Conservation (phyloP, 176 grass and related monocot species). For the Bromus sterilis region DNA sequence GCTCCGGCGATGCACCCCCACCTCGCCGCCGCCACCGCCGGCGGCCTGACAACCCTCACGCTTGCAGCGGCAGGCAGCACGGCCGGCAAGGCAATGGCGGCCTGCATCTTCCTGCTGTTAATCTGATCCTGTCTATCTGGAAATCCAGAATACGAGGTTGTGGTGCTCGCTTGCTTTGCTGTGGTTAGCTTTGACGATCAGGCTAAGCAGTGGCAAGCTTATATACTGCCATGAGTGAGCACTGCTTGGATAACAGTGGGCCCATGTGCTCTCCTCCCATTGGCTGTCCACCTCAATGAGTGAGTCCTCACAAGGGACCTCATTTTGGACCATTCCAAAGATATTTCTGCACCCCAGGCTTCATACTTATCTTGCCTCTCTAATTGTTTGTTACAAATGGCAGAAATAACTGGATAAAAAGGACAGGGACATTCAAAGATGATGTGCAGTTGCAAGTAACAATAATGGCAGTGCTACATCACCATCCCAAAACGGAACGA, state of each 20-base stretch:
- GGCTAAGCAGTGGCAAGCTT: background rate
- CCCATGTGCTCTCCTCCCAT: conserved; percentile 1
- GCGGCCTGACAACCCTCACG: too few species aligned
- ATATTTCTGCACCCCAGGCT: conserved; percentile 22
- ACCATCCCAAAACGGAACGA: background rate
- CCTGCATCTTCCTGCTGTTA: background rate
- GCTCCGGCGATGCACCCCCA: background rate
- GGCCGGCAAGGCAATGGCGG: background rate
- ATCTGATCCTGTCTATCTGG: background rate
- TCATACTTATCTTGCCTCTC: background rate
- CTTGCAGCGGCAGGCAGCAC: background rate
- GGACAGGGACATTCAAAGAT: too few species aligned
- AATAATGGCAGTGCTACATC: background rate
- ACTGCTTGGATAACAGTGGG: background rate
- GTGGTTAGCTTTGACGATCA: background rate
- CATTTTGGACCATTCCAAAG: conserved; percentile 9
- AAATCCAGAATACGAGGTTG: background rate
- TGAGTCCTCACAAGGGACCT: background rate
- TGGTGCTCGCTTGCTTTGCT: background rate
- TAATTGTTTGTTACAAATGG: background rate
- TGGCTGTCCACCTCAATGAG: background rate
- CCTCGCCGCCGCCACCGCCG: background rate
- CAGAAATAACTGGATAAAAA: too few species aligned
- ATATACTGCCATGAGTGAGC: background rate
- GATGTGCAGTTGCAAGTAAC: background rate